Evolutionary conservation across 2,329 filamentous ascomycete genomes (phyloP), one percentile per base, ranked within the genome.

Genomic region (Stachybotrys elegans): DNA sequence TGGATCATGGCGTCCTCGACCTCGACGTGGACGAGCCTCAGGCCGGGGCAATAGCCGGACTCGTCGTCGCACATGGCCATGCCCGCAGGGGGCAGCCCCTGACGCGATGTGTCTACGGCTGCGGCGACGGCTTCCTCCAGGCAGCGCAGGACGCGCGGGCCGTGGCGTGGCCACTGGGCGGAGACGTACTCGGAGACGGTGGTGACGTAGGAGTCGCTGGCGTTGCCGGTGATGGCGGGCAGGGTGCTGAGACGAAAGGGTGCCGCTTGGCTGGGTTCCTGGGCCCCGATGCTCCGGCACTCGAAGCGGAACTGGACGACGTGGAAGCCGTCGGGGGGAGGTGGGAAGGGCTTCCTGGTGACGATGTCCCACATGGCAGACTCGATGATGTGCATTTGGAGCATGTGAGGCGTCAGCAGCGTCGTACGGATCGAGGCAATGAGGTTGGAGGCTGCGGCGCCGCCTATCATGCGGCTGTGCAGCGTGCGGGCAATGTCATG

Each of bases 301-400:
- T 65, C 60, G 20, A 62, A 66, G 32, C 59, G 60, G 47, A 67
- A 64, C 42, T 66, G 63, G 9, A 62, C 44, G 5, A 62, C 51
- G 20, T 65, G 60, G 21, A 62, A 67, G 1, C 64, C 64, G 34
- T 67, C 64, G 0, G 43, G 6, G 0, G 63, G 63, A 2, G 63
- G 63, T 14, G 51, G 56, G n/a, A 47, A 56, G 2, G 56, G 55
- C 22, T 57, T 51, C 21, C 53, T 65, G n/a, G 59, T 34, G 5
- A 65, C 49, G 7, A 66, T 57, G 38, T 63, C 58, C 64, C 63
- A 67, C 1, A 66, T 50, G 8, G 64, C 59, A 3, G 64, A 65
- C 43, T 66, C 64, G 50, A 62, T 58, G n/a, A 65, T 47, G 40
- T 67, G 62, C 48, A 66, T 59, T 43, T 66, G 64, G 11, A 67